Conservation (phyloP, 371 early-diverging fungal species). For the Rhizopus delemar region DNA sequence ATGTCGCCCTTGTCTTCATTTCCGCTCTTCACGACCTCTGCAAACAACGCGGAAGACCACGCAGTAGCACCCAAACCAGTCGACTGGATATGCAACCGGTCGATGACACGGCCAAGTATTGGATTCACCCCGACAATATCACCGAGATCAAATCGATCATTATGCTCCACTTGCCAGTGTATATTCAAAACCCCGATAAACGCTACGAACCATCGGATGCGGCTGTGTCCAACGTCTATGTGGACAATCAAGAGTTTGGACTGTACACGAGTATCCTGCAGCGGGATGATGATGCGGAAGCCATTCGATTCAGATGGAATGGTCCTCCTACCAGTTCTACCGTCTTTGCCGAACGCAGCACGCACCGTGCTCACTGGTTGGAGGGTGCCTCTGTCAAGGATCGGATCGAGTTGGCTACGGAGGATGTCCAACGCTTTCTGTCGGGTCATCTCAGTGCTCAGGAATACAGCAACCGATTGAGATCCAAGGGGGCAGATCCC, state of each 20-base stretch:
- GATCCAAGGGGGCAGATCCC: constrained; percentile 71
- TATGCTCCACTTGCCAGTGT: constrained; percentile 93
- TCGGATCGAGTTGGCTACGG: constrained; percentile 88
- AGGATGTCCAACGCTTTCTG: constrained; percentile 83
- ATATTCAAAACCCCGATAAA: constrained; percentile 73
- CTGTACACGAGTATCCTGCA: constrained; percentile 92
- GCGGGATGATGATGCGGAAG: constrained; percentile 92
- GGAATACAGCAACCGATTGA: constrained; percentile 70
- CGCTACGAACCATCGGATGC: constrained; percentile 54
- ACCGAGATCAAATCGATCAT: constrained; percentile 93
- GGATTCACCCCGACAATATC: constrained; percentile 99
- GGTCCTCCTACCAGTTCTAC: constrained; percentile 41
- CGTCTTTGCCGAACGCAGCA: constrained; percentile 95
- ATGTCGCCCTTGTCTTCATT: constrained; percentile 56
- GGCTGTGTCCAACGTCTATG: constrained; percentile 90
- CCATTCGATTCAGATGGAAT: constrained; percentile 93
- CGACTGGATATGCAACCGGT: constrained; percentile 2
- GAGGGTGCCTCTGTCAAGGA: constrained; percentile 90
- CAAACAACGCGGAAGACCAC: constrained; percentile 38
- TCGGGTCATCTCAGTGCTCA: constrained; percentile 77
- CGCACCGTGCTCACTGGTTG: constrained; percentile 94
- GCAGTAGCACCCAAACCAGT: constrained; percentile 22
- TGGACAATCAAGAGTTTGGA: constrained; percentile 92
- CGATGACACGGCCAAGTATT: constrained; percentile 87
- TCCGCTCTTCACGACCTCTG: constrained; percentile 48